Percentiles rank a stretch among this genome's conserved stretches.
These are phyloP conservation scores for Eucalyptus erythrocorys DNA, from an alignment of 345 rosid species.

Conservation along the genomic window DNA sequence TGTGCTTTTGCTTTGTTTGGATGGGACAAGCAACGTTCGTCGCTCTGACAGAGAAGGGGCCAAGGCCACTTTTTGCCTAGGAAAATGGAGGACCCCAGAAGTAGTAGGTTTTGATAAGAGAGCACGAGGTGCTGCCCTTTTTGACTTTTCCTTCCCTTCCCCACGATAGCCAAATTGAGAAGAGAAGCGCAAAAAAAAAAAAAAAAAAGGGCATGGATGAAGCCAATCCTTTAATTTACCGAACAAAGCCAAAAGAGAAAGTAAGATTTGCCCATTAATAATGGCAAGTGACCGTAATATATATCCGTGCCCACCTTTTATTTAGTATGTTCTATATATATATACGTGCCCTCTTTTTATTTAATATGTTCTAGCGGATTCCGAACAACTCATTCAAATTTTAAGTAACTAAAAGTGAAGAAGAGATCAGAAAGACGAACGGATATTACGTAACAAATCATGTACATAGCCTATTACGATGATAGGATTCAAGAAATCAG, in stretches of 20 bases:
- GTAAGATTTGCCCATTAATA: not conserved
- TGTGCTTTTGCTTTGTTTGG: not conserved
- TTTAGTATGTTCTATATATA: not conserved
- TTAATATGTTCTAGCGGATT: not conserved
- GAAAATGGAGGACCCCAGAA: not conserved
- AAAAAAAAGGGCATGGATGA: not conserved
- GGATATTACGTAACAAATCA: not conserved
- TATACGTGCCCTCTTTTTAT: not conserved
- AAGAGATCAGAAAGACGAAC: not conserved
- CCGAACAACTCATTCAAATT: not conserved
- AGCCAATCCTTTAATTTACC: not conserved
- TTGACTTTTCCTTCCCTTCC: not conserved
- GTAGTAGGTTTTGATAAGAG: not conserved
- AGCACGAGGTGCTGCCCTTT: not conserved
- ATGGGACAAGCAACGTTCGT: not conserved
- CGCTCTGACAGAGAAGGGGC: not conserved
- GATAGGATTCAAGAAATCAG: not conserved
- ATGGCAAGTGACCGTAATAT: not conserved
- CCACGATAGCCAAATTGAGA: not conserved
- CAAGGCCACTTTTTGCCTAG: not conserved
- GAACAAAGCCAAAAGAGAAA: not conserved
- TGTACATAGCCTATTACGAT: not conserved
- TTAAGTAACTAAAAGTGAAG: not conserved
- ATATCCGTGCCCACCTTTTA: not conserved
- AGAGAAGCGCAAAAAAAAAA: not conserved